Evolutionary conservation across 805 yeast genomes (phyloP).

Genomic region (Phaffomyces thermotolerans): DNA sequence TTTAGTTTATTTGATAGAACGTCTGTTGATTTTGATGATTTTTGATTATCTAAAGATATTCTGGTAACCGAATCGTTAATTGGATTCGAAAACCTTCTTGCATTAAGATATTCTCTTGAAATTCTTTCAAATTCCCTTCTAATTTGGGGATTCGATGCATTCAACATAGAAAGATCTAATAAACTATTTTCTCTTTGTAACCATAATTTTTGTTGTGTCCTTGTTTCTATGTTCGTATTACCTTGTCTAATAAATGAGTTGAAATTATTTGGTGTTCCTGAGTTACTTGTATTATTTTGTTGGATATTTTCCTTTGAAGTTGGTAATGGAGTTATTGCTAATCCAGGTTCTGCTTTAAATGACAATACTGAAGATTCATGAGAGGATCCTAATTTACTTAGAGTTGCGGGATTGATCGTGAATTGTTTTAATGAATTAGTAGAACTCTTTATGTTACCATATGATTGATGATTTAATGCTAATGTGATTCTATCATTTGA

Average conservation of each 20-base stretch:
- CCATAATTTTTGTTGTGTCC: slow-evolving; percentile 85
- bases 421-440: slow-evolving; percentile 21
- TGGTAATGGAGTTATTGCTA: slow-evolving; percentile 21
- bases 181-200: slow-evolving; percentile 70
- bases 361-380: slow-evolving; percentile 18
- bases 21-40: not conserved
- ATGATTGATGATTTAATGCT: not conserved
- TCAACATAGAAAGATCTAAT: slow-evolving; percentile 38
- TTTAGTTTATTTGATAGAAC: slow-evolving; percentile 3
- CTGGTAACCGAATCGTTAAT: slow-evolving; percentile 55
- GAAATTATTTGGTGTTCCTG: slow-evolving; percentile 30
- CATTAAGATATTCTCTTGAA: slow-evolving; percentile 64
- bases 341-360: slow-evolving; percentile 17
- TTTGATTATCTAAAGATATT: slow-evolving; percentile 22
- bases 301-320: slow-evolving; percentile 9
- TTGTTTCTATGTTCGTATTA: slow-evolving; percentile 41
- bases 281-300: slow-evolving; percentile 8
- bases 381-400: slow-evolving; percentile 10
- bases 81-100: slow-evolving; percentile 66
- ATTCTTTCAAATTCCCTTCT: slow-evolving; percentile 75
- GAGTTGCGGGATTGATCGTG: slow-evolving; percentile 10
- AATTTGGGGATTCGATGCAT: slow-evolving; percentile 34
- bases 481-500: slow-evolving; percentile 24
- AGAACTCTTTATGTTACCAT: slow-evolving; percentile 1
- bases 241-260: slow-evolving; percentile 33